Conservation (phyloP, 73 alveolate species). For the Uronychia setigera region DNA sequence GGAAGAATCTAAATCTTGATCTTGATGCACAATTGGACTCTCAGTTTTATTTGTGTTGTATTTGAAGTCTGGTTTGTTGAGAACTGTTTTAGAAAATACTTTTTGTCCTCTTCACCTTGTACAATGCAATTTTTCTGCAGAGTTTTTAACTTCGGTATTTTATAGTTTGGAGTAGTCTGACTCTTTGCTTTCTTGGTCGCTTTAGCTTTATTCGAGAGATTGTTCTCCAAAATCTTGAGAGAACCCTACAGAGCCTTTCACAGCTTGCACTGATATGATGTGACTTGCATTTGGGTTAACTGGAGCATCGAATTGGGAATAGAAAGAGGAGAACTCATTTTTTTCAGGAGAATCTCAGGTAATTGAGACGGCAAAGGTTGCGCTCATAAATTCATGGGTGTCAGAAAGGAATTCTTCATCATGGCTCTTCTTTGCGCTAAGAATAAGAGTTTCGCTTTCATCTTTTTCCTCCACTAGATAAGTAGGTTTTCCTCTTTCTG, state of each 20-base stretch:
- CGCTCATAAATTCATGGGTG: not conserved
- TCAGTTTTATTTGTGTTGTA: not conserved
- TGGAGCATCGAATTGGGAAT: not conserved
- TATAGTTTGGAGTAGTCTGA: not conserved
- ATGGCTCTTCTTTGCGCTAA: not conserved
- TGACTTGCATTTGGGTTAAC: not conserved
- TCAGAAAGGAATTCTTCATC: not conserved
- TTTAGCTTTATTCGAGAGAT: not conserved
- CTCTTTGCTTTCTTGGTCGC: not conserved
- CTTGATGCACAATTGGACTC: too few relatives aligned
- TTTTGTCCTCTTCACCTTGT: not conserved
- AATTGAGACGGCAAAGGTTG: not conserved
- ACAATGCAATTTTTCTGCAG: not conserved
- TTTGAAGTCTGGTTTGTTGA: not conserved
- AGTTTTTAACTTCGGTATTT: not conserved
- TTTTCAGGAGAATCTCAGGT: not conserved
- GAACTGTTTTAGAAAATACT: not conserved
- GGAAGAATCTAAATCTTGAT: too few relatives aligned
- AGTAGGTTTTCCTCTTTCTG: not conserved
- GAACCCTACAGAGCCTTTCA: constrained; percentile 1
- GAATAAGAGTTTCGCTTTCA: not conserved
- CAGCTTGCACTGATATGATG: not conserved
- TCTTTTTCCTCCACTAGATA: not conserved
- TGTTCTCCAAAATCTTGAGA: not conserved
- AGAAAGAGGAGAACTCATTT: not conserved